Percentiles rank a stretch among this genome's conserved stretches.
phyloP scores from a whole-genome alignment of 2,329 filamentous ascomycete genomes.

The Claviceps pusilla region DNA sequence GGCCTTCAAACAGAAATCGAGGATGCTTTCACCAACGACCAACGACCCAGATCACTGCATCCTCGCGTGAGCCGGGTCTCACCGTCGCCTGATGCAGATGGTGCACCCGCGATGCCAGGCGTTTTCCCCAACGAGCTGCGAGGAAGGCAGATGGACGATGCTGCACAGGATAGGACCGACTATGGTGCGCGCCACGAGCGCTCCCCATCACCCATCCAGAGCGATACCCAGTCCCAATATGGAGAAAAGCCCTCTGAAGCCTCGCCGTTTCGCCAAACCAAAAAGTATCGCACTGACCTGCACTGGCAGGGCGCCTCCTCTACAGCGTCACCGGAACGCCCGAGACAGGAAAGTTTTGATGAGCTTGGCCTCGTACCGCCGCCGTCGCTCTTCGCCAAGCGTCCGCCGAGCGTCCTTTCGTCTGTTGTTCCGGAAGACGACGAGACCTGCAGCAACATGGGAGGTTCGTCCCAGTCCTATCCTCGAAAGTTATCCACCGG shows the following conservation, averaged over 20 bases:
- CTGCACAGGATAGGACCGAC: conserved; percentile 24
- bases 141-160: conserved; percentile 24
- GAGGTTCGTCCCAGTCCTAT: conserved; percentile 44
- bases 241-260: conserved; percentile 13
- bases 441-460: conserved; percentile 42
- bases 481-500: conserved; percentile 66
- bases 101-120: conserved; percentile 29
- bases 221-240: conserved; percentile 17
- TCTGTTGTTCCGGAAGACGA: conserved; percentile 56
- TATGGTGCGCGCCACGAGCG: conserved; percentile 40
- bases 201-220: conserved; percentile 40
- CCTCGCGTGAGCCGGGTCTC: conserved; percentile 55
- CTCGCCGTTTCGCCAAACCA: conserved; percentile 20
- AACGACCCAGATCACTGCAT: conserved; percentile 59
- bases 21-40: conserved; percentile 32
- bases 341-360: conserved; percentile 32
- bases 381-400: conserved; percentile 31
- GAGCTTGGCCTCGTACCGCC: conserved; percentile 37
- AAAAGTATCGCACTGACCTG: conserved; percentile 21
- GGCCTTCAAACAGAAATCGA: conserved; percentile 42
- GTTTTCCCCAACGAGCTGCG: conserved; percentile 25
- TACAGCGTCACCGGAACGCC: conserved; percentile 29
- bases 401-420: conserved; percentile 47
- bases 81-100: conserved; percentile 29
- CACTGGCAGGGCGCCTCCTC: conserved; percentile 17